Base-by-base conservation (phyloP, 768 basidiomycete species). In the Fistulinella prunicolor region DNA sequence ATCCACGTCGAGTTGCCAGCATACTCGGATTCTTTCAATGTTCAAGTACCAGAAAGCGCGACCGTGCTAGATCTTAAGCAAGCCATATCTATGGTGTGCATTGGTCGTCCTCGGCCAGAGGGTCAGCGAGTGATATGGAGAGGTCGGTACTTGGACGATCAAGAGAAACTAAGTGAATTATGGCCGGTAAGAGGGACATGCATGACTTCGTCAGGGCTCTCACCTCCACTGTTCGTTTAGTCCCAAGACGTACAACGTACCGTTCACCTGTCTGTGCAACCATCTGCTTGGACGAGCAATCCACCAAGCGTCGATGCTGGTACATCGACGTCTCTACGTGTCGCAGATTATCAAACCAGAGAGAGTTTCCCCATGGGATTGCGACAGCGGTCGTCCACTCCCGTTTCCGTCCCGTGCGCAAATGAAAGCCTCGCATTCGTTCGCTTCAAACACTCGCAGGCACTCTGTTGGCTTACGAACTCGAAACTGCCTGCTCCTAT, bases 91-190 rank as follows among this genome's bases (percentile, higher is more conserved):
- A 67, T 63, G 16, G 62, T 68, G 20, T 90, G 89, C 60, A 65
- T 74, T 16, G 89, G 89, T 21, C 74, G 71, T 51, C 89, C 89
- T 36, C 74, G 69, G 35, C 73, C 79, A 16, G 80, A 81, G n/a
- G 85, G 87, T 17, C 89, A 90, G 66, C 74, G 85, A 49, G 73
- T 91, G 49, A 83, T 91, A 47, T 88, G 82, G 79, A 75, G 81
- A 58, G 89, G 89, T 19, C 79, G 88, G 38, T 73, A 75, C 59
- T 70, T 91, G 30, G 68, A 62, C 20, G 82, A 90, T 66, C 71
- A 74, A 39, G 86, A 89, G 72, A 78, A 72, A 57, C 72, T 90
- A 14, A 70, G 74, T 46, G 78, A 79, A 37, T 68, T 90, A 38
- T 89, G 88, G 89, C 81, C 81, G 78, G 84, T 83, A 55, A 59